These are phyloP conservation scores for Chloris gayana DNA, from an alignment of 176 grass and related monocot genomes.

Conservation along the genomic window DNA sequence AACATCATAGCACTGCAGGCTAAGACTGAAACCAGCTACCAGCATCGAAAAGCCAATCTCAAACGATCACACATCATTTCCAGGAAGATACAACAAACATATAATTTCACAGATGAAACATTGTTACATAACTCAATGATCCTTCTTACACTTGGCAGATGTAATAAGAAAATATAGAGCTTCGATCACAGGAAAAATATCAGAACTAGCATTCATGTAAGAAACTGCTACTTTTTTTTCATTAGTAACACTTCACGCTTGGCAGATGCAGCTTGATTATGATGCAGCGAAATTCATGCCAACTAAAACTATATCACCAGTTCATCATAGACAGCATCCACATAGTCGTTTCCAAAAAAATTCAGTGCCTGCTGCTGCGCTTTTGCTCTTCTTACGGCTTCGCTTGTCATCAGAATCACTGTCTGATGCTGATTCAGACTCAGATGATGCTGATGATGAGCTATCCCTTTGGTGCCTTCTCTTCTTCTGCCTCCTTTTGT, in stretches of 20 bases:
- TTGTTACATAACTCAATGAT: slow-evolving; percentile 30
- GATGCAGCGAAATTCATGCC: slow-evolving; percentile 9
- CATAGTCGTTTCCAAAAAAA: background rate
- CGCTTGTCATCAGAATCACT: slow-evolving; percentile 69
- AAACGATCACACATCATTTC: background rate
- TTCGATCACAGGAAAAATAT: background rate
- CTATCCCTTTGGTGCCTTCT: slow-evolving; percentile 50
- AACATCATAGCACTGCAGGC: background rate
- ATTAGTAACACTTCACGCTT: background rate
- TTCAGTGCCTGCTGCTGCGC: slow-evolving; percentile 35
- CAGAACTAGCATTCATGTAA: slow-evolving; percentile 6
- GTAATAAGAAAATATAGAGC: background rate
- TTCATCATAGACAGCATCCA: slow-evolving; percentile 19
- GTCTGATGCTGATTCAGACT: slow-evolving; percentile 43
- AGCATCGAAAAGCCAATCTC: background rate
- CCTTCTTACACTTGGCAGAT: too few species aligned
- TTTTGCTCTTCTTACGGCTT: slow-evolving; percentile 56
- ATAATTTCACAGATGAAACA: slow-evolving; percentile 18
- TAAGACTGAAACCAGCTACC: background rate
- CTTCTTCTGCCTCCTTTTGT: slow-evolving; percentile 68
- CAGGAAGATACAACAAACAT: background rate
- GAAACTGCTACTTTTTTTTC: slow-evolving; percentile 14
- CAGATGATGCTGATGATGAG: slow-evolving; percentile 57
- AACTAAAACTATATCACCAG: background rate
- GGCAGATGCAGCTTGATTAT: background rate